Evolutionary conservation across 768 basidiomycete species (phyloP).

Genomic region (Polyporus arcularius): DNA sequence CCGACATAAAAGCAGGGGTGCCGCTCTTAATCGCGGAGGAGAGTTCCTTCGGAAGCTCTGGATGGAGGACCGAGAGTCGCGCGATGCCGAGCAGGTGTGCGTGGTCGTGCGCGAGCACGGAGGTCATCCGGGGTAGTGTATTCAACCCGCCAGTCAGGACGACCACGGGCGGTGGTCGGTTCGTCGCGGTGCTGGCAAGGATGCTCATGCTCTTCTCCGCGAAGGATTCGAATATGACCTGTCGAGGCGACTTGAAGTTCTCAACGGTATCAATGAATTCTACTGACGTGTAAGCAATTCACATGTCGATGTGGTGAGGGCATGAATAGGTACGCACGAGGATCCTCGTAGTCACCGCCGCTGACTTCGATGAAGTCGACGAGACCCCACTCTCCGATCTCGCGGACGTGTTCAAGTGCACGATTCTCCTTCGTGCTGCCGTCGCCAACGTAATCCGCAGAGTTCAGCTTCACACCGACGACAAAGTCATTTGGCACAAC

Average conservation of each 20-base stretch:
- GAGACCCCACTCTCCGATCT: conserved; percentile 62
- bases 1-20: not conserved
- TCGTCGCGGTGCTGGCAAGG: conserved; percentile 32
- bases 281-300: not conserved
- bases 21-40: not conserved
- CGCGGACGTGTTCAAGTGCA: conserved; percentile 60
- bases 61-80: conserved; percentile 61
- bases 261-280: conserved; percentile 31
- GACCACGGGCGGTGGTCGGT: conserved; percentile 52
- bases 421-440: conserved; percentile 33
- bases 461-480: conserved; percentile 79
- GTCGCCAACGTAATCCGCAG: conserved; percentile 64
- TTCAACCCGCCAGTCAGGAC: conserved; percentile 82
- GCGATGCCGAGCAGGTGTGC: conserved; percentile 81
- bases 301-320: not conserved
- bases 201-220: conserved; percentile 54
- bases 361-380: conserved; percentile 89
- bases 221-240: conserved; percentile 75
- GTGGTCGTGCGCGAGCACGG: conserved; percentile 53
- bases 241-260: conserved; percentile 44
- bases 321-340: conserved; percentile 45
- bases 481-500: conserved; percentile 55
- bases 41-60: conserved; percentile 37
- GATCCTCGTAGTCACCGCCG: conserved; percentile 83
- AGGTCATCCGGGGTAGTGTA: conserved; percentile 54